These are phyloP conservation scores for Fraxinus dipetala DNA, from an alignment of 305 asterid genomes.

Conservation along the genomic window DNA sequence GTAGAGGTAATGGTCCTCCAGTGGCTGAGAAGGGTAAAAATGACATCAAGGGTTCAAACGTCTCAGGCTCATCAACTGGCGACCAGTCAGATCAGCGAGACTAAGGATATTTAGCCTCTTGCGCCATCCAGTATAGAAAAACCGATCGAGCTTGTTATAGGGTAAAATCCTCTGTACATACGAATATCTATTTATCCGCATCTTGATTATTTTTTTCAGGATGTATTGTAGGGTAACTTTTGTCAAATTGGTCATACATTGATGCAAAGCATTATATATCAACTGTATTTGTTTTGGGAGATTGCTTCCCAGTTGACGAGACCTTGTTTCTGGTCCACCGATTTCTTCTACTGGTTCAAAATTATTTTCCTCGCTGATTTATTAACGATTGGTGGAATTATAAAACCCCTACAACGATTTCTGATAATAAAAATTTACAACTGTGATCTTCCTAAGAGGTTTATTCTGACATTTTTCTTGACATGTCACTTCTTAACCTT, in stretches of 20 bases:
- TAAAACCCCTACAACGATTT: not conserved
- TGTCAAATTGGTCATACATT: not conserved
- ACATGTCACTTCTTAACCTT: not conserved
- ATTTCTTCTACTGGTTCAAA: not conserved
- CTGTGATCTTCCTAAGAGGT: not conserved
- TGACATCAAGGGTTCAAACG: conserved; percentile 37
- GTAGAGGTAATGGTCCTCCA: conserved; percentile 45
- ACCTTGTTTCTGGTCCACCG: not conserved
- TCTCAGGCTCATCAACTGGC: conserved; percentile 27
- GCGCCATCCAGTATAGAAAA: not conserved
- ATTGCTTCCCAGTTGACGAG: not conserved
- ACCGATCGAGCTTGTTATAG: not conserved
- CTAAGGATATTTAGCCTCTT: conserved; percentile 18
- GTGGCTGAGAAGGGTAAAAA: conserved; percentile 50
- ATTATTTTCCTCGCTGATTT: not conserved
- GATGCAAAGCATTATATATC: not conserved
- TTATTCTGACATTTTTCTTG: not conserved
- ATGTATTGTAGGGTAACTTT: not conserved
- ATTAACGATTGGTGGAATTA: not conserved
- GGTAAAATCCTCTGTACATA: conserved; percentile 17
- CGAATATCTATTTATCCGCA: not conserved
- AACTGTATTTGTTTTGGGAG: not conserved
- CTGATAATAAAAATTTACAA: not conserved
- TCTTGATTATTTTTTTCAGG: not conserved
- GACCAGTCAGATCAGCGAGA: conserved; percentile 45